Evolutionary conservation across 2,329 filamentous ascomycete genomes (phyloP).

Genomic region (Claviceps sp.): DNA sequence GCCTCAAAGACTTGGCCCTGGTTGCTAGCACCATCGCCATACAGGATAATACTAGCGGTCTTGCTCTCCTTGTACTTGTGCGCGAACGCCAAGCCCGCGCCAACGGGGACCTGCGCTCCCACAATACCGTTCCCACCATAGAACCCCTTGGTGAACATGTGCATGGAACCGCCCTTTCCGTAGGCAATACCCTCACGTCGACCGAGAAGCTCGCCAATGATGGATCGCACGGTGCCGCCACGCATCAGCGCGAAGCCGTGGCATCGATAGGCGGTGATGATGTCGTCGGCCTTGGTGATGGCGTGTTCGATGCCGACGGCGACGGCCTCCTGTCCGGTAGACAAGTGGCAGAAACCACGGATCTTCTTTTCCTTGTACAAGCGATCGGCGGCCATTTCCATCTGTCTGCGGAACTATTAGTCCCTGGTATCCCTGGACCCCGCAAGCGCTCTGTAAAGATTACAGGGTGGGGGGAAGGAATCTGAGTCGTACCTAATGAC

Average conservation of each 20-base stretch:
- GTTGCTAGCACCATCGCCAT: conserved; percentile 97
- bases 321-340: conserved; percentile 94
- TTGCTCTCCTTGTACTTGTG: conserved; percentile 86
- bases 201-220: conserved; percentile 91
- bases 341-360: conserved; percentile 97
- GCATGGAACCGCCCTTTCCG: conserved; percentile 99
- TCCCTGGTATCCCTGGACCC: neutral
- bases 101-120: conserved; percentile 94
- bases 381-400: conserved; percentile 98
- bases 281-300: conserved; percentile 77
- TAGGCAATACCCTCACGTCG: conserved; percentile 93
- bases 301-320: conserved; percentile 95
- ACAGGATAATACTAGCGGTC: conserved; percentile 78
- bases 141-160: conserved; percentile 98
- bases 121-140: conserved; percentile 99
- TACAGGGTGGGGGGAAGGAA: neutral
- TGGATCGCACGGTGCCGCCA: conserved; percentile 75
- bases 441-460: no score
- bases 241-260: conserved; percentile 98
- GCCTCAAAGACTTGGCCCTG: conserved; percentile 99
- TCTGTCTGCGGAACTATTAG: conserved; percentile 53
- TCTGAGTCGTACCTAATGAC: conserved; percentile 57
- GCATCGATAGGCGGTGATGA: conserved; percentile 98
- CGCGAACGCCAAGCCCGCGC: conserved; percentile 90
- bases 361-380: conserved; percentile 99